These are phyloP conservation scores for Mortierella hygrophila DNA, from an alignment of 192 early-diverging fungal genomes.

Conservation along the genomic window DNA sequence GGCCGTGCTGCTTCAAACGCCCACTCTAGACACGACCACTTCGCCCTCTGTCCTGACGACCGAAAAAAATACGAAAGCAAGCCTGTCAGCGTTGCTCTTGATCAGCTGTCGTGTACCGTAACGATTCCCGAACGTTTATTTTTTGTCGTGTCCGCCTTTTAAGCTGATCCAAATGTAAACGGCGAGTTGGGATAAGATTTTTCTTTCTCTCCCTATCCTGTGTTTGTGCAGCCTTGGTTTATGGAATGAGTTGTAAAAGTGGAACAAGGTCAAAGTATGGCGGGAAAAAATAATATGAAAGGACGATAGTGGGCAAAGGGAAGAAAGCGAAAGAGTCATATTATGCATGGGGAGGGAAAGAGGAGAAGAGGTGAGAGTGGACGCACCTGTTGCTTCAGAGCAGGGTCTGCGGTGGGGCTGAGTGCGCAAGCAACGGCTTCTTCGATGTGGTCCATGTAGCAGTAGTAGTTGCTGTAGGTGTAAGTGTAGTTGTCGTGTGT, in stretches of 20 bases:
- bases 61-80: not conserved
- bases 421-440: conserved; percentile 84
- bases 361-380: not conserved
- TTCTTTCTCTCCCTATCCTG: not conserved
- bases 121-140: not conserved
- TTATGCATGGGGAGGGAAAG: not conserved
- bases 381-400: conserved; percentile 81
- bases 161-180: not conserved
- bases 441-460: conserved; percentile 77
- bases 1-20: not conserved
- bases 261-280: not conserved
- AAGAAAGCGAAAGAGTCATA: conserved; percentile 1
- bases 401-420: conserved; percentile 75
- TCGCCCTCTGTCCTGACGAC: not conserved
- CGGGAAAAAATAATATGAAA: not conserved
- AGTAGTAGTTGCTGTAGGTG: conserved; percentile 5
- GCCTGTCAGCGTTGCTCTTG: not conserved
- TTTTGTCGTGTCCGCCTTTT: not conserved
- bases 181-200: conserved; percentile 3
- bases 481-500: conserved; percentile 2
- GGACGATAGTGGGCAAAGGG: not conserved
- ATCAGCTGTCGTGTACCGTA: not conserved
- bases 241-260: not conserved
- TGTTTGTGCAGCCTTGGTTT: not conserved
- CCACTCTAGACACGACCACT: not conserved